phyloP scores from a whole-genome alignment of 129 eudicot species.

The Calendula officinalis region DNA sequence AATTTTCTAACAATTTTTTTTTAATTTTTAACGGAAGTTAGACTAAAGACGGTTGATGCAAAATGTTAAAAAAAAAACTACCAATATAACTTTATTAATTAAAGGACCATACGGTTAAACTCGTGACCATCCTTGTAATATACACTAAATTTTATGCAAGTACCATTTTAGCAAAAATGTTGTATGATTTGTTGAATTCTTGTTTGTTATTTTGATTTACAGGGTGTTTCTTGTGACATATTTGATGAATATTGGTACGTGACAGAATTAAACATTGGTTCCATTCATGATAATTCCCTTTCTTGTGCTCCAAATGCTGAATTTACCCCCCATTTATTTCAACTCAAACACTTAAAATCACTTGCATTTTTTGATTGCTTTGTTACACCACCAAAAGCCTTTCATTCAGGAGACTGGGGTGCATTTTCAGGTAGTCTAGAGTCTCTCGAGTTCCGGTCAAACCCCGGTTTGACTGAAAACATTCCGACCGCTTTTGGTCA shows the following conservation, averaged over 20 bases:
- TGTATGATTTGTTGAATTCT: not conserved
- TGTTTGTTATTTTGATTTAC: conserved; percentile 15
- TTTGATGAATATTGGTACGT: conserved; percentile 72
- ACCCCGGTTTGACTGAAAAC: conserved; percentile 50
- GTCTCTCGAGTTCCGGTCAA: conserved; percentile 61
- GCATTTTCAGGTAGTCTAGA: conserved; percentile 39
- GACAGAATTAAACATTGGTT: conserved; percentile 55
- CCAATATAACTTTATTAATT: no score
- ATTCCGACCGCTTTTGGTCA: conserved; percentile 48
- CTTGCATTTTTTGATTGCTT: conserved; percentile 68
- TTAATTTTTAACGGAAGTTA: no score
- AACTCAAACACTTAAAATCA: conserved; percentile 49
- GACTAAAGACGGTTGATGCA: no score
- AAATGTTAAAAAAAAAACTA: no score
- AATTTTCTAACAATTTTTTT: no score
- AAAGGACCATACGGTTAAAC: no score
- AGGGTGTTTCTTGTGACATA: conserved; percentile 82
- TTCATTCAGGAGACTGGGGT: conserved; percentile 52
- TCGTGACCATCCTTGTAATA: no score
- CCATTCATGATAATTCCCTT: conserved; percentile 69
- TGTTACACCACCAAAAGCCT: conserved; percentile 30
- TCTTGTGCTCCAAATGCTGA: conserved; percentile 47
- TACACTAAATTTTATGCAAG: no score
- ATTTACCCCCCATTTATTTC: conserved; percentile 49
- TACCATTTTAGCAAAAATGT: not conserved